These are phyloP conservation scores for Rhipidocladum racemiflorum DNA, from an alignment of 176 grass and related monocot genomes.

Conservation along the genomic window DNA sequence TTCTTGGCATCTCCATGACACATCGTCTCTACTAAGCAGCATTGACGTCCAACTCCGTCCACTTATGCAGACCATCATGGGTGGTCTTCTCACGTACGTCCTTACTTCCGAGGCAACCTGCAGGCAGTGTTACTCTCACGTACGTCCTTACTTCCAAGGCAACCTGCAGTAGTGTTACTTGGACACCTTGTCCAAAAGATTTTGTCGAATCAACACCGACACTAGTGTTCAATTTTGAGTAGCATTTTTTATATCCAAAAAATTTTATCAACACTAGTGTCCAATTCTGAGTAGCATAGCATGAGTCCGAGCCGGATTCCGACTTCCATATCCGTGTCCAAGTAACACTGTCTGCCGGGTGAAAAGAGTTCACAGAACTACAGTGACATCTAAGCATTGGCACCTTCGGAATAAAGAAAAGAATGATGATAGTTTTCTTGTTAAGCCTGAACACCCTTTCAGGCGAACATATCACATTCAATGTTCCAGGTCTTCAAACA, in stretches of 20 bases:
- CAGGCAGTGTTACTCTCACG: too few relatives aligned
- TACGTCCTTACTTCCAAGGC: too few relatives aligned
- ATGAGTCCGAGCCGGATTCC: too few relatives aligned
- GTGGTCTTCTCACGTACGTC: background rate
- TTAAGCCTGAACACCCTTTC: background rate
- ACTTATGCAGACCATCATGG: background rate
- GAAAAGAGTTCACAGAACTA: background rate
- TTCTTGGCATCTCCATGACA: background rate
- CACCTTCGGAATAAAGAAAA: background rate
- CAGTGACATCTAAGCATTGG: background rate
- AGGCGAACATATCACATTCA: background rate
- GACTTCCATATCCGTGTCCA: too few relatives aligned
- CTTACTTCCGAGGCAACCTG: too few relatives aligned
- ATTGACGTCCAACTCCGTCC: background rate
- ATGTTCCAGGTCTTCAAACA: background rate
- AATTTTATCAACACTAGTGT: too few relatives aligned
- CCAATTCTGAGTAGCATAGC: too few relatives aligned
- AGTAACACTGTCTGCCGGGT: background rate
- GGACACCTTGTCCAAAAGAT: too few relatives aligned
- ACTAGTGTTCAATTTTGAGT: too few relatives aligned
- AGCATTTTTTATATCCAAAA: too few relatives aligned
- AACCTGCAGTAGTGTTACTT: too few relatives aligned
- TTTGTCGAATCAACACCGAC: too few relatives aligned
- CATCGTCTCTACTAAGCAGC: slow-evolving; percentile 17
- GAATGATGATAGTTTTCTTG: background rate